These are phyloP conservation scores for Mesembryanthemum crystallinum DNA, from an alignment of 148 eudicot genomes.

Conservation along the genomic window DNA sequence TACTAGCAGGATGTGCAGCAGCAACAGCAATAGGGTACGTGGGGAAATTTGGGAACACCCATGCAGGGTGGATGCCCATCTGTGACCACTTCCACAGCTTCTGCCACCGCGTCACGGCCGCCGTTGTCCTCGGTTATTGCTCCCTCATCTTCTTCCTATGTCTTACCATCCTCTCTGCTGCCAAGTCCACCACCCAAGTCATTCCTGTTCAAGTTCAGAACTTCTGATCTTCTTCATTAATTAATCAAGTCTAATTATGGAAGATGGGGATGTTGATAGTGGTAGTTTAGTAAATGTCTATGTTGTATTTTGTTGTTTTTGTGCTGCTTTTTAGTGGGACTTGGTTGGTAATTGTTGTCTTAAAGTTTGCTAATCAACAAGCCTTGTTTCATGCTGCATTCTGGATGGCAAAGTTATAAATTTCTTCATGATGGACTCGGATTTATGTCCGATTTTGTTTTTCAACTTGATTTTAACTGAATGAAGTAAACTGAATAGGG, in stretches of 20 bases:
- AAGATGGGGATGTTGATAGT: neutral
- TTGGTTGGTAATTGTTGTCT: no score
- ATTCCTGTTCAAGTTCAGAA: constrained; percentile 7
- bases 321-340: no score
- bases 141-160: constrained; percentile 25
- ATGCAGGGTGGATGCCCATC: constrained; percentile 52
- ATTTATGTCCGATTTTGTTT: no score
- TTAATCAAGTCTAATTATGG: neutral
- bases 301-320: neutral
- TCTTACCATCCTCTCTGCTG: constrained; percentile 34
- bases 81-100: constrained; percentile 38
- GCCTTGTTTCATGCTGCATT: no score
- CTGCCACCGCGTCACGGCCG: constrained; percentile 29
- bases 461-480: no score
- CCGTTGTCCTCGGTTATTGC: constrained; percentile 31
- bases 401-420: no score
- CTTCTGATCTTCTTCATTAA: neutral
- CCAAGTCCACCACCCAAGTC: neutral
- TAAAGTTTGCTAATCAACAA: no score
- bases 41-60: constrained; percentile 39
- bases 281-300: neutral
- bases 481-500: no score
- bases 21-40: constrained; percentile 54
- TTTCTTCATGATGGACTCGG: no score
- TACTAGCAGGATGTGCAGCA: constrained; percentile 44